Conservation (phyloP, 2,329 filamentous ascomycete genomes). For the Blastomyces parvus region DNA sequence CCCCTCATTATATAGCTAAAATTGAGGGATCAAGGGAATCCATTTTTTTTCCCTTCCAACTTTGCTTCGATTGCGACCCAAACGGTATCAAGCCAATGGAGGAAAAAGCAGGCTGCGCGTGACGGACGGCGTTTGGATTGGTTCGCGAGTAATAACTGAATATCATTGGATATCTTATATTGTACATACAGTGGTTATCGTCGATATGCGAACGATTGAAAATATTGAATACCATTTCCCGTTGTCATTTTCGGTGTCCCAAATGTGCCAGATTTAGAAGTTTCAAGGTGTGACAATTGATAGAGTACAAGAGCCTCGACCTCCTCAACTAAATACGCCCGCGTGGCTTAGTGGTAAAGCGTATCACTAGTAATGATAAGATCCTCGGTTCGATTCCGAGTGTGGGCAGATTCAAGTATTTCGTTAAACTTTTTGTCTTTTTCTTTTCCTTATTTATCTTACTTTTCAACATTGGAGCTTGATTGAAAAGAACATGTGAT, state of each 20-base stretch:
- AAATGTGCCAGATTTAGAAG: no score
- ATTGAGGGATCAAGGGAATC: no score
- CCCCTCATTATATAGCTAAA: neutral
- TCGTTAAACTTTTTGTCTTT: slow-evolving; percentile 10
- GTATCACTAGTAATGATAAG: slow-evolving; percentile 17
- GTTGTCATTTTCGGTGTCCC: neutral
- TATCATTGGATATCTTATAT: neutral
- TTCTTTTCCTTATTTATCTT: neutral
- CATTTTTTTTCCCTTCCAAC: neutral
- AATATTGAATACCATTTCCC: neutral
- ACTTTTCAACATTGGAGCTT: neutral
- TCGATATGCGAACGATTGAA: neutral
- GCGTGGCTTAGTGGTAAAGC: slow-evolving; percentile 16
- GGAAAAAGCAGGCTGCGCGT: neutral
- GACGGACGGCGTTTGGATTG: neutral
- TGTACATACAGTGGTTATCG: neutral
- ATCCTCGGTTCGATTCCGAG: slow-evolving; percentile 16
- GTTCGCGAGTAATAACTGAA: neutral
- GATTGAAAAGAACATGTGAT: neutral
- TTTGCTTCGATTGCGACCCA: neutral
- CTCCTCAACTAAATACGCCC: slow-evolving; percentile 1
- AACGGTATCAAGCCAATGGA: neutral
- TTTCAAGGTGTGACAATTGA: neutral
- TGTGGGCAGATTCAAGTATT: slow-evolving; percentile 10
- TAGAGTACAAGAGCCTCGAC: neutral